These are phyloP conservation scores for Ustilago vetiveriae DNA, from an alignment of 1,284 basidiomycete species.

Conservation along the genomic window DNA sequence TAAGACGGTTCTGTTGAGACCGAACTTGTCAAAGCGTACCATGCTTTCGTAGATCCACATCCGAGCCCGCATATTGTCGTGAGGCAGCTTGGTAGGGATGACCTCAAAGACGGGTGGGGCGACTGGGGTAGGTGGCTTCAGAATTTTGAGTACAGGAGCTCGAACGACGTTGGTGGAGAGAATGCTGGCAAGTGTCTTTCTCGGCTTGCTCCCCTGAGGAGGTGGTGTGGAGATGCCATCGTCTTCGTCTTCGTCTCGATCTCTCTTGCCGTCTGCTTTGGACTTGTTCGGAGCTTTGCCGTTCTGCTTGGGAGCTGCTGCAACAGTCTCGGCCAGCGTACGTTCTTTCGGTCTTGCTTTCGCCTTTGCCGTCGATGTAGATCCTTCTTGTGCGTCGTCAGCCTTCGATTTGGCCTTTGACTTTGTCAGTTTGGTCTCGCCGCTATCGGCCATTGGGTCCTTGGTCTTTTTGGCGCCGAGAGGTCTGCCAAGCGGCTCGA, in stretches of 20 bases:
- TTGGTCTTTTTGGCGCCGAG: slow-evolving; percentile 1
- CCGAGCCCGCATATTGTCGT: slow-evolving; percentile 52
- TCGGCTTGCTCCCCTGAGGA: slow-evolving; percentile 17
- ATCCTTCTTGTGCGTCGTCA: neutral
- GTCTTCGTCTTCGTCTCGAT: slow-evolving; percentile 11
- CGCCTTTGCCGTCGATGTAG: slow-evolving; percentile 9
- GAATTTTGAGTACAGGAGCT: slow-evolving; percentile 25
- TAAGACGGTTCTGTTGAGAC: slow-evolving; percentile 36
- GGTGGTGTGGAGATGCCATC: slow-evolving; percentile 36
- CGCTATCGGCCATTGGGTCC: neutral
- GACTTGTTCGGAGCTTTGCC: slow-evolving; percentile 18
- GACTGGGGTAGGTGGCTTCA: slow-evolving; percentile 34
- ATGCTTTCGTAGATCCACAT: slow-evolving; percentile 61
- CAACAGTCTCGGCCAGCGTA: slow-evolving; percentile 18
- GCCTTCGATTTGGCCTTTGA: slow-evolving; percentile 1
- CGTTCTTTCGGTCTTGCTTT: slow-evolving; percentile 15
- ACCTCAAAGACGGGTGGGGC: slow-evolving; percentile 36
- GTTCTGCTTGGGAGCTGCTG: slow-evolving; percentile 4
- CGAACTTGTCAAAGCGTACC: slow-evolving; percentile 56
- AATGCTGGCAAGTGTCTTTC: slow-evolving; percentile 26
- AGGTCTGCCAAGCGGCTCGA: slow-evolving; percentile 29
- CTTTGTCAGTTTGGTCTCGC: too few relatives aligned
- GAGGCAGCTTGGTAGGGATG: slow-evolving; percentile 45
- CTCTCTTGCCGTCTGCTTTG: slow-evolving; percentile 1
- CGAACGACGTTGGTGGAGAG: slow-evolving; percentile 6